phyloP scores from a whole-genome alignment of 2,329 filamentous ascomycete species.

The Fusarium vanettenii region DNA sequence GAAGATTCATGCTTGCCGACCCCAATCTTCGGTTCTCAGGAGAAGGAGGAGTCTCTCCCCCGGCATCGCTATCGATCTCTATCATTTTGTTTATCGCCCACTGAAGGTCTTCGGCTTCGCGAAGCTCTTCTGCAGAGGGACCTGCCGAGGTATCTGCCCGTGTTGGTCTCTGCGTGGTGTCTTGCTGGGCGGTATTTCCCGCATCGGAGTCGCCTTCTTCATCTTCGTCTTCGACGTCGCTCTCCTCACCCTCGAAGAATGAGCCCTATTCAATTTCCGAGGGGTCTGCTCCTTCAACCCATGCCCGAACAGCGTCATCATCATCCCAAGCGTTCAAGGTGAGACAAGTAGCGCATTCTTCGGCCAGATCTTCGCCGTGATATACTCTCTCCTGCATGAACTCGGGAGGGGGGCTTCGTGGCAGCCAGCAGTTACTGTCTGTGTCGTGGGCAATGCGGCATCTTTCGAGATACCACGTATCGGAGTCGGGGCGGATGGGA shows the following conservation, averaged over 20 bases:
- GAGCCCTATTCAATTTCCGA: neutral
- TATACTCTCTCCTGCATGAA: conserved; percentile 13
- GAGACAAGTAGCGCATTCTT: neutral
- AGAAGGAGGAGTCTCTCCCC: neutral
- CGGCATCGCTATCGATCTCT: neutral
- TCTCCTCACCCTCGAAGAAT: neutral
- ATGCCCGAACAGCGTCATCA: neutral
- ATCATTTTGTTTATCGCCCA: neutral
- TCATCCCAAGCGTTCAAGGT: neutral
- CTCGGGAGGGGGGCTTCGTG: neutral
- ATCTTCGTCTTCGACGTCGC: neutral
- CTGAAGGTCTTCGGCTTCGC: neutral
- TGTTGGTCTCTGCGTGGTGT: neutral
- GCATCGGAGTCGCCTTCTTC: neutral
- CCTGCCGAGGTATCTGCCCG: too few relatives aligned
- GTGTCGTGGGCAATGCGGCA: conserved; percentile 19
- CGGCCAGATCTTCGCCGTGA: conserved; percentile 7
- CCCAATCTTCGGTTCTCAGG: neutral
- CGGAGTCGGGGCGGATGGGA: conserved; percentile 7
- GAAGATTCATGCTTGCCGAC: neutral
- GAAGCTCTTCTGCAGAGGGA: neutral
- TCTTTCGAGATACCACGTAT: conserved; percentile 23
- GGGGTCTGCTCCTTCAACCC: neutral
- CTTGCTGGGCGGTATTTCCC: neutral
- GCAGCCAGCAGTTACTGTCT: conserved; percentile 38